Evolutionary conservation across 1,284 basidiomycete genomes (phyloP).

Genomic region (Amylostereum chailletii): DNA sequence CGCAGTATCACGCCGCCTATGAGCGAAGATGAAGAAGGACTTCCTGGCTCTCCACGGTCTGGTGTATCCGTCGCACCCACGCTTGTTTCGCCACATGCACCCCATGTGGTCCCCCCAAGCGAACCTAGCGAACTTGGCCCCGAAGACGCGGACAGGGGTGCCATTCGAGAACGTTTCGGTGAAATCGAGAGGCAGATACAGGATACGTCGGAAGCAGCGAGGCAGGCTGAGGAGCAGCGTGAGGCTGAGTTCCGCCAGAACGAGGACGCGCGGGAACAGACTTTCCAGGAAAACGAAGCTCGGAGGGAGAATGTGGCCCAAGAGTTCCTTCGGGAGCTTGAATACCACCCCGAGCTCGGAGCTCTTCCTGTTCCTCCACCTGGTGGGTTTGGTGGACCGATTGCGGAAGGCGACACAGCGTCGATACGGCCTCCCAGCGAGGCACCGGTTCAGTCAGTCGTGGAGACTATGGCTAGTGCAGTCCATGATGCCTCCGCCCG

Average conservation of each 20-base stretch:
- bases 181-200: constrained; percentile 43
- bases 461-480: constrained; percentile 27
- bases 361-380: constrained; percentile 9
- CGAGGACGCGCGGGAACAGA: constrained; percentile 54
- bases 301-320: constrained; percentile 49
- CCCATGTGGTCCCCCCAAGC: constrained; percentile 12
- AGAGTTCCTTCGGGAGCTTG: constrained; percentile 38
- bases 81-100: not conserved
- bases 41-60: too few relatives aligned
- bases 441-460: too few relatives aligned
- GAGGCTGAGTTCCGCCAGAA: constrained; percentile 52
- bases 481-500: constrained; percentile 41
- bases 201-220: constrained; percentile 35
- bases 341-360: constrained; percentile 18
- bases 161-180: constrained; percentile 43
- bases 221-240: constrained; percentile 49
- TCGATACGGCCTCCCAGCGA: too few relatives aligned
- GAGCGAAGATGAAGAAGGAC: too few relatives aligned
- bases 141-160: constrained; percentile 39
- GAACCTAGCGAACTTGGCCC: constrained; percentile 27
- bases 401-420: too few relatives aligned
- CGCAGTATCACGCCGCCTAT: too few relatives aligned
- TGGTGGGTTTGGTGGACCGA: too few relatives aligned
- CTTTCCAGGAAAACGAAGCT: constrained; percentile 52
- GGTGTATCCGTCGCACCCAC: too few relatives aligned